Evolutionary conservation across 495 filamentous ascomycete genomes (phyloP), one percentile per base, ranked within the genome.

Genomic region (Penicilliopsis zonata): DNA sequence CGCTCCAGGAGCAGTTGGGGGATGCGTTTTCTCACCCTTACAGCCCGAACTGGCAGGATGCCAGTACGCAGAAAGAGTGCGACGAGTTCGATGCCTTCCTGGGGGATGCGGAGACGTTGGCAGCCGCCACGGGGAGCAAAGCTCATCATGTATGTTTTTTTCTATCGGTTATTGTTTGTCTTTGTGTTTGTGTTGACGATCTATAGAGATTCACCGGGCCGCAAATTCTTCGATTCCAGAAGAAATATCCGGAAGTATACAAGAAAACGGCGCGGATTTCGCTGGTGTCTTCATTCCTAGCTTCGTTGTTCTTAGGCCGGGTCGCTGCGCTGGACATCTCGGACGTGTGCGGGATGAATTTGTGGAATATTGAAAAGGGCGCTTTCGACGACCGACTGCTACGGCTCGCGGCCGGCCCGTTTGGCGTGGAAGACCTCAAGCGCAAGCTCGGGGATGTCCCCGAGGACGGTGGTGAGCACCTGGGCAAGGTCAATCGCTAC

Each of bases 1-100:
- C 60, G 1, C 59, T 88, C 14, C 69, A 84, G 23, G 72, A 79
- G 26, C 82, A 90, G 55, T 56, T 88, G n/a, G 54, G 57, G 9
- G 58, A 55, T 1, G 85, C 80, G 0, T 93, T 98, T 50, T 81
- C 85, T 5, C 82, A 92, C 53, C 78, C 80, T 5, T 86, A 72
- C 57, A 86, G 80, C 35, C 90, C 90, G 5, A 98, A 96, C 57
- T 98, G 90, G 90, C 90, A 96, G 55, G 90, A 98, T 53, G 74
- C 83, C 28, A 93, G 85, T 53, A 96, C 90, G 0, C 86, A 94
- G 61, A 61, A 64, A 30, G 81, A 98, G 53, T 95, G 88, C 54
- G 86, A 94, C 46, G 63, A 67, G 42, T 95, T 94, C 49, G 86
- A 96, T 51, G 65, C 59, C 9, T 58, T 60, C 23, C 62, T 93